Evolutionary conservation across 225 moss, liverwort and hornwort genomes (phyloP).

Genomic region (Physcomitrellopsis africana): DNA sequence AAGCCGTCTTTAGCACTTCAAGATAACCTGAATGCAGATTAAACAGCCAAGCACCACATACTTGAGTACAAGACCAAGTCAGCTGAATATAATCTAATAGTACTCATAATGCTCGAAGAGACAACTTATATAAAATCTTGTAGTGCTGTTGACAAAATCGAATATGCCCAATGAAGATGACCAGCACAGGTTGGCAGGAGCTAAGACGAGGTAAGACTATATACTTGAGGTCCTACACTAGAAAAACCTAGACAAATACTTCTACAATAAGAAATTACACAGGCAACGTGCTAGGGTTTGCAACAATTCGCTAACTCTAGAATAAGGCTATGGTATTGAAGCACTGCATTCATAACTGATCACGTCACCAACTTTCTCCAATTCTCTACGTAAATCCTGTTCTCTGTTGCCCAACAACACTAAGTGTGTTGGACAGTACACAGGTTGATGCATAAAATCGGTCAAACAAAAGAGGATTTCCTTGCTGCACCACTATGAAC

Average conservation of each 20-base stretch:
- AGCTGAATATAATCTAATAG: neutral
- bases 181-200: neutral
- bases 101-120: conserved; percentile 8
- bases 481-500: conserved; percentile 9
- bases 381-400: neutral
- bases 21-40: neutral
- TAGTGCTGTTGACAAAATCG: conserved; percentile 12
- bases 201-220: neutral
- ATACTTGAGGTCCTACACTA: neutral
- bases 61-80: neutral
- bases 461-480: conserved; percentile 9
- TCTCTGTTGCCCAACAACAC: conserved; percentile 14
- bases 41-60: conserved; percentile 13
- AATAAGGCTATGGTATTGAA: neutral
- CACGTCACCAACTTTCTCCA: neutral
- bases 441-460: neutral
- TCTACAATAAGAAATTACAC: neutral
- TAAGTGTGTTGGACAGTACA: neutral
- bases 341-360: conserved; percentile 10
- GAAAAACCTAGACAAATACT: neutral
- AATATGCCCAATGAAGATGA: conserved; percentile 9
- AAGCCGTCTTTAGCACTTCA: conserved; percentile 10
- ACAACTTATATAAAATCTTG: neutral
- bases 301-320: neutral
- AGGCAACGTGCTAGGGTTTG: neutral